Base-by-base conservation (phyloP, 140 eudicot genomes). In the Bidens hawaiensis region DNA sequence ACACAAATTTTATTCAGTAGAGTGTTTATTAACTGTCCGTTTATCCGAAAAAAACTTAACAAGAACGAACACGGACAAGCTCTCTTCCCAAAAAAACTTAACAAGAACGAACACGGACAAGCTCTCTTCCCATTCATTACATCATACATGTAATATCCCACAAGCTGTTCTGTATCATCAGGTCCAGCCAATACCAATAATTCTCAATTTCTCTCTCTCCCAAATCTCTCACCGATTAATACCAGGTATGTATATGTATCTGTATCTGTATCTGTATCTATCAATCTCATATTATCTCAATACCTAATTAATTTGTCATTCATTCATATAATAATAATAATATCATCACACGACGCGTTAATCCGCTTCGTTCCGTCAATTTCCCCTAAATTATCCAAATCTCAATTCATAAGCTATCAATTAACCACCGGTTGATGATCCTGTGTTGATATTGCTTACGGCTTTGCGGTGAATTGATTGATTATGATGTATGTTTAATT, bases 381-480 rank as follows among this genome's bases (percentile, higher is more conserved):
- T 51, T 54, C 22, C 15, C 67, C 45, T 7, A 31, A 71, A 33
- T 11, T 15, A 60, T 30, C 17, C 50, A 71, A 68, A 47, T 27
- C 26, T 28, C 18, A 64, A 63, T 63, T 3, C 24, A 23, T 28
- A 21, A 16, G 36, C 7, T 68, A 22, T 2, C 1, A 8, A 5
- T 6, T 19, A 24, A 36, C 58, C 49, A 56, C 36, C 49, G 38
- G 58, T 57, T 53, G 21, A 53, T 0, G 76, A 28, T 72, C 45
- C 13, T 64, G 34, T 72, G 42, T 43, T 45, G 47, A 43, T 43
- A 2, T 18, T 41, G 1, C 18, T 69, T 26, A 5, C 55, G 60
- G 52, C 47, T 60, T 45, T 69, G 47, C 55, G 25, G 60, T 4
- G 48, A 52, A 47, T 62, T 52, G 41, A 53, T 47, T 64, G 48